These are phyloP conservation scores for Arthrobotrys entomopaga DNA, from an alignment of 2,329 filamentous ascomycete species.

Conservation along the genomic window DNA sequence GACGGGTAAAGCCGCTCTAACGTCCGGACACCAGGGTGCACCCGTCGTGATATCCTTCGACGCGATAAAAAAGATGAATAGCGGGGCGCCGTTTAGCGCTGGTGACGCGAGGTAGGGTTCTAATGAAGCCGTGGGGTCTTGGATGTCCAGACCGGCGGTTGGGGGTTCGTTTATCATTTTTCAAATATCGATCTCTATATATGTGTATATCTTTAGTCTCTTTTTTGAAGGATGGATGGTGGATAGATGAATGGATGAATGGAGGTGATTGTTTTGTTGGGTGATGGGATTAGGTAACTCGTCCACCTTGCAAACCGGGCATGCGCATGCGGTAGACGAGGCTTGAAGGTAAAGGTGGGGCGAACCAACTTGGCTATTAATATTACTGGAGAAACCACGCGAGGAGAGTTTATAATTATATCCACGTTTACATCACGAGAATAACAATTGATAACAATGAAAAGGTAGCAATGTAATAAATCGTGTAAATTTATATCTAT, in stretches of 20 bases:
- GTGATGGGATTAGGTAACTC: constrained; percentile 5
- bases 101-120: constrained; percentile 17
- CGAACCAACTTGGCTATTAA: too few species aligned
- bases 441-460: too few species aligned
- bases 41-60: constrained; percentile 61
- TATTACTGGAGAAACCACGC: too few species aligned
- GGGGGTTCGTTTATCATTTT: constrained; percentile 5
- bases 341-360: too few species aligned
- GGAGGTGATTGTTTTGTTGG: background rate
- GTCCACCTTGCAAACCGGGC: background rate
- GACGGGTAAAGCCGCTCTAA: constrained; percentile 61
- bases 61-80: constrained; percentile 62
- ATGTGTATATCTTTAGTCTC: too few species aligned
- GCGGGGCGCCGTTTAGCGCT: constrained; percentile 7
- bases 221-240: background rate
- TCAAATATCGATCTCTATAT: too few species aligned
- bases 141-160: background rate
- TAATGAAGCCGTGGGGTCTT: constrained; percentile 16
- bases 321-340: too few species aligned
- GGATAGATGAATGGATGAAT: too few species aligned
- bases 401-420: too few species aligned
- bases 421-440: too few species aligned
- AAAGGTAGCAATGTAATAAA: background rate
- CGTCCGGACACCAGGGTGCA: constrained; percentile 63
- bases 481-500: background rate